These are phyloP conservation scores for Fusarium aywerte DNA, from an alignment of 2,329 filamentous ascomycete genomes.

Conservation along the genomic window DNA sequence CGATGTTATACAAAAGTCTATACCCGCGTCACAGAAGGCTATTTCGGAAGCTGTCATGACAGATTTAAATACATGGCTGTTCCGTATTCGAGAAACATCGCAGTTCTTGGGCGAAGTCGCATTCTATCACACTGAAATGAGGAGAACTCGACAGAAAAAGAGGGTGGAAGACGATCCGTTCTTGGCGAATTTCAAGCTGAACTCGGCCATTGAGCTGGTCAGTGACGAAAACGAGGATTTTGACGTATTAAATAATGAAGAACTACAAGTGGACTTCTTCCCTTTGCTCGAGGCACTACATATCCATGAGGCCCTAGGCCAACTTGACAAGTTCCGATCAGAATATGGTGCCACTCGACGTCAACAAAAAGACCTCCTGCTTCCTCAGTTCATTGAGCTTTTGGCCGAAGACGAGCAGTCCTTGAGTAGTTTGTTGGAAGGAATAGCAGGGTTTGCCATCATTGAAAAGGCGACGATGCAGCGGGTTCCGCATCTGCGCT, in stretches of 20 bases:
- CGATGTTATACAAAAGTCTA: conserved; percentile 94
- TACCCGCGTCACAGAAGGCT: conserved; percentile 89
- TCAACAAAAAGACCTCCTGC: conserved; percentile 88
- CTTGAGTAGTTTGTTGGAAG: conserved; percentile 90
- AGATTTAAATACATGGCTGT: conserved; percentile 97
- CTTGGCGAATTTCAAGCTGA: conserved; percentile 86
- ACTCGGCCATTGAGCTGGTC: conserved; percentile 94
- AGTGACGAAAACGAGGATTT: conserved; percentile 96
- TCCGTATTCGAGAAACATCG: conserved; percentile 92
- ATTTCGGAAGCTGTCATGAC: conserved; percentile 98
- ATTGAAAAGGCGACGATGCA: conserved; percentile 95
- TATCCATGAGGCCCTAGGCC: conserved; percentile 93
- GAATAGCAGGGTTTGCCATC: conserved; percentile 95
- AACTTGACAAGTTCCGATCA: conserved; percentile 87
- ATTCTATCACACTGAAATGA: conserved; percentile 93
- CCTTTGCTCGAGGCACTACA: conserved; percentile 95
- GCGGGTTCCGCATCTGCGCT: conserved; percentile 83
- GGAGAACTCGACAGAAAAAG: conserved; percentile 84
- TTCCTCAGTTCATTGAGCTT: conserved; percentile 80
- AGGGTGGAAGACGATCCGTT: conserved; percentile 80
- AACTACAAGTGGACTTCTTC: conserved; percentile 92
- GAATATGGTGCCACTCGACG: conserved; percentile 94
- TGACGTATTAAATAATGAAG: conserved; percentile 94
- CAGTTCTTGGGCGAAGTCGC: conserved; percentile 96
- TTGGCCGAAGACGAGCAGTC: conserved; percentile 84